Percentiles rank a stretch among this genome's conserved stretches.
Conservation (phyloP, 148 eudicot genomes). For the Fallopia convolvulus region DNA sequence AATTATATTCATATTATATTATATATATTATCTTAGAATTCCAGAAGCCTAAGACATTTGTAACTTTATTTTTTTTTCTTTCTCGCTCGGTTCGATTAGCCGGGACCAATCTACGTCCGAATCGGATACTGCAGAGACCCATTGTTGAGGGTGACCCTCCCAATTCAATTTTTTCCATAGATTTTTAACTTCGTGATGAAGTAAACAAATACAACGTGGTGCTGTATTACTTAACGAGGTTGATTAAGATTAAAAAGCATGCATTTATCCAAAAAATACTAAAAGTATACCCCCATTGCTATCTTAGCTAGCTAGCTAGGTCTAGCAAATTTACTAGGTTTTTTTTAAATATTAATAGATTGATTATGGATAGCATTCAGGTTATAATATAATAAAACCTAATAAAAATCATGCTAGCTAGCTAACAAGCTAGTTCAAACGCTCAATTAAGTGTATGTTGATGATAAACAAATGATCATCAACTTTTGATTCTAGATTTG, state of each 20-base stretch:
- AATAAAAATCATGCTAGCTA: neutral
- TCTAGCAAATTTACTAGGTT: neutral
- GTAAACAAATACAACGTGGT: neutral
- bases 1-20: no score
- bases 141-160: no score
- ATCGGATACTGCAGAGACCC: no score
- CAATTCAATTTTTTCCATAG: no score
- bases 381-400: neutral
- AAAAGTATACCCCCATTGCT: neutral
- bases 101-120: no score
- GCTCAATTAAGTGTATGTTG: neutral
- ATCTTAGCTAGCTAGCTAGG: neutral
- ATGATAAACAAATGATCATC: slow-evolving; percentile 4
- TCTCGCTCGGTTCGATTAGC: no score
- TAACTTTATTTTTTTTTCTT: neutral
- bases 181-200: neutral
- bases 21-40: no score
- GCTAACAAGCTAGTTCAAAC: neutral
- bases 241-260: neutral
- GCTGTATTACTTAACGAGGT: neutral
- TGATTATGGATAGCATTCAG: neutral
- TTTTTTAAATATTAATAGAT: neutral
- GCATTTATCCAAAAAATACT: neutral
- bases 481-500: neutral
- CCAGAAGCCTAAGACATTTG: no score